Conservation (phyloP, 2,329 filamentous ascomycete species). For the Gyromitra esculenta region DNA sequence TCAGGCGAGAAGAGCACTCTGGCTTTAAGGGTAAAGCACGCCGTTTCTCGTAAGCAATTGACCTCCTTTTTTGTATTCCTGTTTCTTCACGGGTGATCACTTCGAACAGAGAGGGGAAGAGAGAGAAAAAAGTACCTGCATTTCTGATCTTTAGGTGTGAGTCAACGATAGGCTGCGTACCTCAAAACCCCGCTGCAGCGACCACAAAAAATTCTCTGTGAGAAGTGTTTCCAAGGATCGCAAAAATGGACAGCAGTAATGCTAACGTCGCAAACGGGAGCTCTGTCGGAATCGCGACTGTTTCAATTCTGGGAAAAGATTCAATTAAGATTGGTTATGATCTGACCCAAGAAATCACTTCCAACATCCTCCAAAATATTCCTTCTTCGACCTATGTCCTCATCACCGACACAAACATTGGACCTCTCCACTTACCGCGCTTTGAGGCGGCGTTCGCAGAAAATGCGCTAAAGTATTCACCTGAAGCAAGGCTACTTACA, state of each 20-base stretch:
- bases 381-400: conserved; percentile 92
- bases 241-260: conserved; percentile 38
- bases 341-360: conserved; percentile 78
- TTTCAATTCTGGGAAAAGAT: conserved; percentile 63
- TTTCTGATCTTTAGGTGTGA: conserved; percentile 41
- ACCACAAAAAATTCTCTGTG: conserved; percentile 17
- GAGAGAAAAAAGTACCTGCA: conserved; percentile 35
- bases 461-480: conserved; percentile 59
- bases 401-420: conserved; percentile 94
- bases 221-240: conserved; percentile 8
- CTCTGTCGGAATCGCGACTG: conserved; percentile 45
- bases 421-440: conserved; percentile 66
- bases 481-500: conserved; percentile 76
- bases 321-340: conserved; percentile 92
- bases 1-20: conserved; percentile 33
- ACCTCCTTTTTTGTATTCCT: not conserved
- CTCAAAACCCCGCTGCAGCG: conserved; percentile 34
- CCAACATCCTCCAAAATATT: conserved; percentile 80
- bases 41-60: conserved; percentile 27
- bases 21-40: conserved; percentile 34
- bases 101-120: conserved; percentile 2
- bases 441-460: conserved; percentile 53
- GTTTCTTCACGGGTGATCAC: not conserved
- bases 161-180: conserved; percentile 37
- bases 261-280: not conserved